These are phyloP conservation scores for Mycoemilia scoparia DNA, from an alignment of 192 early-diverging fungal species.

Conservation along the genomic window DNA sequence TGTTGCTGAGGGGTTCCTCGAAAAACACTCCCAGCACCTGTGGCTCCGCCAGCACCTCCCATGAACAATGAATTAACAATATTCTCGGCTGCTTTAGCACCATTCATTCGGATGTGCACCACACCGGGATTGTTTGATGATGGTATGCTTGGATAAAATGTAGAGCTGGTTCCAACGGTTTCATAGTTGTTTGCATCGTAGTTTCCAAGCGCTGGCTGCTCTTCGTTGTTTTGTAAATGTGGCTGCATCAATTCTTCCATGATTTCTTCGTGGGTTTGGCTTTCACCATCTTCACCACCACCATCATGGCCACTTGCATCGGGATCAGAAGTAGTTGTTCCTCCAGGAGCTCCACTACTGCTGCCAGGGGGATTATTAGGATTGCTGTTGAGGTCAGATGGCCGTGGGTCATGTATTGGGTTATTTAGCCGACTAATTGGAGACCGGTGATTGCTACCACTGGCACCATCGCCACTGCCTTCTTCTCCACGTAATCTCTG, in stretches of 20 bases:
- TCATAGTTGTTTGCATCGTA: slow-evolving; percentile 25
- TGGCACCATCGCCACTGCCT: too few relatives aligned
- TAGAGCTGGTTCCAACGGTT: slow-evolving; percentile 11
- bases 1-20: too few relatives aligned
- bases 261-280: slow-evolving; percentile 6
- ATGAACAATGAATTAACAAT: slow-evolving; percentile 23
- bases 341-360: too few relatives aligned
- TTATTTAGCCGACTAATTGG: too few relatives aligned
- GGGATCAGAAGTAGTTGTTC: background rate
- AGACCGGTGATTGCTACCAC: too few relatives aligned
- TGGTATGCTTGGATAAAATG: slow-evolving; percentile 23
- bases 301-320: background rate
- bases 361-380: too few relatives aligned
- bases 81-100: slow-evolving; percentile 19
- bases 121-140: slow-evolving; percentile 24
- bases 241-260: slow-evolving; percentile 22
- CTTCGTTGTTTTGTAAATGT: slow-evolving; percentile 10
- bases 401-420: too few relatives aligned
- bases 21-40: too few relatives aligned
- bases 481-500: too few relatives aligned
- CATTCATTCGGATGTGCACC: slow-evolving; percentile 27
- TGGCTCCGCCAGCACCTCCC: too few relatives aligned
- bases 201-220: slow-evolving; percentile 12
- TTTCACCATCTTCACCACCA: background rate
- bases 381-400: too few relatives aligned